A percentile compares a stretch with the other conserved stretches of the same genome.
phyloP scores from a whole-genome alignment of 345 rosid genomes.

The Boechera stricta region DNA sequence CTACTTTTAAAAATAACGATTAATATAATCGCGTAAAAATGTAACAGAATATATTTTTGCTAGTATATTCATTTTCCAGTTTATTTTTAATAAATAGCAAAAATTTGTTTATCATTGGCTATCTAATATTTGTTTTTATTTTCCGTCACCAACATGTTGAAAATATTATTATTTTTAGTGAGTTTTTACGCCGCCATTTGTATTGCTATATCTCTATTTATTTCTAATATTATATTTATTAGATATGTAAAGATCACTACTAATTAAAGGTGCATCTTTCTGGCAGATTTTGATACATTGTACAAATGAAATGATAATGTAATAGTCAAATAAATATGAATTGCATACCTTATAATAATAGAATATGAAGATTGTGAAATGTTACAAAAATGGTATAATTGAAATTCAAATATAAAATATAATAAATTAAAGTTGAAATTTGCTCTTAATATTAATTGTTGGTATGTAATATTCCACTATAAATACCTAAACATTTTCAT shows the following conservation, averaged over 20 bases:
- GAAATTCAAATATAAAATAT: constrained; percentile 20
- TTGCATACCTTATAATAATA: constrained; percentile 37
- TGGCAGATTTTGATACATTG: constrained; percentile 33
- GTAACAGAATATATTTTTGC: neutral
- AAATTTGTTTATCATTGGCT: neutral
- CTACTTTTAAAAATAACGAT: neutral
- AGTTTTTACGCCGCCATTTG: neutral
- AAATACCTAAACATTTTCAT: neutral
- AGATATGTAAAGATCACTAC: neutral
- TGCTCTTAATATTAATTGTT: neutral
- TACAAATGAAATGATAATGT: constrained; percentile 21
- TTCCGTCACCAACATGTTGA: neutral
- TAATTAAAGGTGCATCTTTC: constrained; percentile 10
- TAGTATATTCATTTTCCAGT: neutral
- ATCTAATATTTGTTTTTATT: neutral
- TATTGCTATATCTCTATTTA: neutral
- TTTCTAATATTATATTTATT: neutral
- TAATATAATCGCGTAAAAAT: neutral
- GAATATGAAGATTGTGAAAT: constrained; percentile 16
- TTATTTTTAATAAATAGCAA: neutral
- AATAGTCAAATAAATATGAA: constrained; percentile 30
- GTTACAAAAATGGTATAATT: constrained; percentile 7
- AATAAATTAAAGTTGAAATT: neutral
- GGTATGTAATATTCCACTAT: neutral
- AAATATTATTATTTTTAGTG: neutral